Percentiles rank a stretch among this genome's conserved stretches.
These are phyloP conservation scores for Penicillium soppii DNA, from an alignment of 495 filamentous ascomycete genomes.

Conservation along the genomic window DNA sequence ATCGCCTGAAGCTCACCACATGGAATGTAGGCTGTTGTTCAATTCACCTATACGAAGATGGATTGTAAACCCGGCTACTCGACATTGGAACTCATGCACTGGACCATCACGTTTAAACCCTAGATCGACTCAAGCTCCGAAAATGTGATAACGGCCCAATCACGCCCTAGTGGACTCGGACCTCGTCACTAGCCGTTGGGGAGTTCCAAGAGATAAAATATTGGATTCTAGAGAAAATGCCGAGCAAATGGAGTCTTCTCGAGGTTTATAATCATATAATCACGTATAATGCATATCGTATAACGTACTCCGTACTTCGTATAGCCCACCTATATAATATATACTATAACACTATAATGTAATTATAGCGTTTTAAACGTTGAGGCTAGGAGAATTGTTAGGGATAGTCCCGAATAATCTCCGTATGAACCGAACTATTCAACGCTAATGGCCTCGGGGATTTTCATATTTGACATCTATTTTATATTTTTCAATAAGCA, in stretches of 20 bases:
- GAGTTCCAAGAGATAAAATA: neutral
- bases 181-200: neutral
- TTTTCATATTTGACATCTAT: no score
- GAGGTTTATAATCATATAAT: no score
- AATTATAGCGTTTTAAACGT: neutral
- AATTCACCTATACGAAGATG: neutral
- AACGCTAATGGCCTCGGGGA: neutral
- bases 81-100: conserved; percentile 3
- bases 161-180: neutral
- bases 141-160: conserved; percentile 5
- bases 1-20: conserved; percentile 1
- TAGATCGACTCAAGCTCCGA: neutral
- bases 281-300: no score
- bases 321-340: no score
- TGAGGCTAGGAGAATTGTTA: conserved; percentile 7
- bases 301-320: neutral
- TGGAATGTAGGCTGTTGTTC: neutral
- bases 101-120: conserved; percentile 6
- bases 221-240: neutral
- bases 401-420: conserved; percentile 21
- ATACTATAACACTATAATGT: no score
- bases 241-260: neutral
- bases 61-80: neutral
- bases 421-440: conserved; percentile 9
- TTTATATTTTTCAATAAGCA: no score